These are phyloP conservation scores for Mucor irregularis DNA, from an alignment of 371 early-diverging fungal genomes.

Conservation along the genomic window DNA sequence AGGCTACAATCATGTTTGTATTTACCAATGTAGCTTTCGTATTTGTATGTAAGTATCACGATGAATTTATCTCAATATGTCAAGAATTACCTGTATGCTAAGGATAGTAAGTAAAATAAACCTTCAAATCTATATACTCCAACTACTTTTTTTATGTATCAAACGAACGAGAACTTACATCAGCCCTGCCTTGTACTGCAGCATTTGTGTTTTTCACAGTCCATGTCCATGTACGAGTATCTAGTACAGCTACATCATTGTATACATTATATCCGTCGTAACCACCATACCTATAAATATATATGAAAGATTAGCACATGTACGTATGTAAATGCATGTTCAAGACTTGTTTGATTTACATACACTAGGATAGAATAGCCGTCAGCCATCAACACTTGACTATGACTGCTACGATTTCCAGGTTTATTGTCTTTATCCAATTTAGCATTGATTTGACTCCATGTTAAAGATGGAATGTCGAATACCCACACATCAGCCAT, in stretches of 20 bases:
- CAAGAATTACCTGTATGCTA: conserved; percentile 48
- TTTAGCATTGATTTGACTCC: conserved; percentile 32
- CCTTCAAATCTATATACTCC: not conserved
- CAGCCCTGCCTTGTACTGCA: conserved; percentile 48
- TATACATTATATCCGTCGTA: conserved; percentile 51
- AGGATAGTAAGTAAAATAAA: conserved; percentile 17
- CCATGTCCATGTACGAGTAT: conserved; percentile 49
- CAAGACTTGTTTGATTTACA: not conserved
- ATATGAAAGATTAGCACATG: not conserved
- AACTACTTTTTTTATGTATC: not conserved
- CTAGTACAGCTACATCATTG: conserved; percentile 46
- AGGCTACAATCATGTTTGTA: conserved; percentile 49
- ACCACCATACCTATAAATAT: conserved; percentile 40
- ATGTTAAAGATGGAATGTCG: conserved; percentile 22
- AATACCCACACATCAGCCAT: conserved; percentile 42
- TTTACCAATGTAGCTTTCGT: conserved; percentile 38
- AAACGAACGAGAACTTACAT: conserved; percentile 31
- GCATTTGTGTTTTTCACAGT: conserved; percentile 49
- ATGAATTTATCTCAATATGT: not conserved
- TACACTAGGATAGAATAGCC: conserved; percentile 45
- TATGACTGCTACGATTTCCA: conserved; percentile 42
- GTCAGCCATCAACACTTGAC: conserved; percentile 42
- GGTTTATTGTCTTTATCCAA: conserved; percentile 37
- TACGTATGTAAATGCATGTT: conserved; percentile 3
- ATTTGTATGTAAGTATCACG: not conserved